These are phyloP conservation scores for Tothia fuscella DNA, from an alignment of 2,329 filamentous ascomycete genomes.

Conservation along the genomic window DNA sequence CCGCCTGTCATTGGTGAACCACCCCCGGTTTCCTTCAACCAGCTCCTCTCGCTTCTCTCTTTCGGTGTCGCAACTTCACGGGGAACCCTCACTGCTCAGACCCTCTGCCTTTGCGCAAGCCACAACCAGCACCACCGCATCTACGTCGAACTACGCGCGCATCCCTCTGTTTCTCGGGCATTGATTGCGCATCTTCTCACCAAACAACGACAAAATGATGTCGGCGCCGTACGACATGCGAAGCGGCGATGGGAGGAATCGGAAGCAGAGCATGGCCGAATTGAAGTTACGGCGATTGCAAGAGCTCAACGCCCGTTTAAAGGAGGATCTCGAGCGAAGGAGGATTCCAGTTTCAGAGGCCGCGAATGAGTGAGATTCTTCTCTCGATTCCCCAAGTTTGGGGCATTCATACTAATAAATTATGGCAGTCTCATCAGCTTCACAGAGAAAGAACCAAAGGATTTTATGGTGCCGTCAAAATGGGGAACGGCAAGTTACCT, in stretches of 20 bases:
- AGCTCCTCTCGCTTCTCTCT: too few species aligned
- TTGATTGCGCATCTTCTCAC: neutral
- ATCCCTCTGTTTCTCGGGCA: too few species aligned
- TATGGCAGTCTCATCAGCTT: conserved; percentile 78
- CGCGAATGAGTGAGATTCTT: conserved; percentile 42
- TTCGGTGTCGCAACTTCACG: too few species aligned
- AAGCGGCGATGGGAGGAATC: conserved; percentile 62
- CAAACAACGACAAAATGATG: conserved; percentile 31
- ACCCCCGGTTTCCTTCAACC: too few species aligned
- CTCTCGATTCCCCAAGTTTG: neutral
- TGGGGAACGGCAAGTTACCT: conserved; percentile 60
- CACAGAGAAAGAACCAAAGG: conserved; percentile 85
- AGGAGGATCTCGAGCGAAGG: conserved; percentile 90
- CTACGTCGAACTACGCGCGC: neutral
- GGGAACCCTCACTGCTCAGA: too few species aligned
- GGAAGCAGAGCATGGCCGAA: conserved; percentile 99
- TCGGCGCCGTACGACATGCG: conserved; percentile 54
- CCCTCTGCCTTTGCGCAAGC: too few species aligned
- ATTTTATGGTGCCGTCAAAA: conserved; percentile 97
- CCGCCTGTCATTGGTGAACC: too few species aligned
- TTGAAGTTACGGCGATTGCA: conserved; percentile 92
- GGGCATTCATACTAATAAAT: neutral
- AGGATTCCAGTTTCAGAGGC: conserved; percentile 93
- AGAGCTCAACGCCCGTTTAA: conserved; percentile 89
- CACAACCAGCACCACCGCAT: neutral